A percentile compares a stretch with the other conserved stretches of the same genome.
Conservation (phyloP, 176 grass and related monocot genomes). For the Alopecurus myosuroides region DNA sequence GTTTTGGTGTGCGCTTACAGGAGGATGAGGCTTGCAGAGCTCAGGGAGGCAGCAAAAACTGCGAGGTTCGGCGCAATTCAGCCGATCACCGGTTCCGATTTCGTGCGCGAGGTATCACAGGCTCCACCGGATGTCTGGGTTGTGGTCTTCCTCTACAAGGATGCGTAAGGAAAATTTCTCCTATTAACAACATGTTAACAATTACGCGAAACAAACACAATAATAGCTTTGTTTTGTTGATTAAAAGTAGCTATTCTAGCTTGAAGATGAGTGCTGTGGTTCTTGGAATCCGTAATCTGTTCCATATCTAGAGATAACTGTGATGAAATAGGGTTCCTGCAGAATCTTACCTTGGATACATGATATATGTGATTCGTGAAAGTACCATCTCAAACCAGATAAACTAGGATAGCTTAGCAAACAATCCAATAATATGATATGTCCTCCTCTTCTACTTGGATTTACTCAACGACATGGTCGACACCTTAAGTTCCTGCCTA, state of each 20-base stretch:
- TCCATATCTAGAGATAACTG: background rate
- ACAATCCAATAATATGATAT: background rate
- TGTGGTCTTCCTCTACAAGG: conserved; percentile 95
- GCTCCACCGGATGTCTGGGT: conserved; percentile 85
- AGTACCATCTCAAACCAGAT: background rate
- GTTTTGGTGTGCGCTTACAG: conserved; percentile 30
- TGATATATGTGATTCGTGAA: background rate
- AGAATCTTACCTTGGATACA: background rate
- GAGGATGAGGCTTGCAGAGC: conserved; percentile 83
- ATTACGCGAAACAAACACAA: background rate
- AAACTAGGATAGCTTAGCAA: background rate
- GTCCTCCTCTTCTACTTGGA: background rate
- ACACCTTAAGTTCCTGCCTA: background rate
- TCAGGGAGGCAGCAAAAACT: conserved; percentile 66
- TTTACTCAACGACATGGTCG: background rate
- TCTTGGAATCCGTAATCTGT: background rate
- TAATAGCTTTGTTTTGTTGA: background rate
- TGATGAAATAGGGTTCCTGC: background rate
- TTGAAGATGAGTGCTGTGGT: background rate
- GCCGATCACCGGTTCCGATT: conserved; percentile 80
- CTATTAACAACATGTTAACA: background rate
- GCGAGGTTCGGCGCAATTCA: conserved; percentile 55
- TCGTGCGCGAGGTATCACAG: conserved; percentile 93
- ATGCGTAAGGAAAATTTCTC: conserved; percentile 43
- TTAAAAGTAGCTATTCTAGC: background rate